phyloP scores from a whole-genome alignment of 2,329 filamentous ascomycete species.

The Fusarium domesticum region DNA sequence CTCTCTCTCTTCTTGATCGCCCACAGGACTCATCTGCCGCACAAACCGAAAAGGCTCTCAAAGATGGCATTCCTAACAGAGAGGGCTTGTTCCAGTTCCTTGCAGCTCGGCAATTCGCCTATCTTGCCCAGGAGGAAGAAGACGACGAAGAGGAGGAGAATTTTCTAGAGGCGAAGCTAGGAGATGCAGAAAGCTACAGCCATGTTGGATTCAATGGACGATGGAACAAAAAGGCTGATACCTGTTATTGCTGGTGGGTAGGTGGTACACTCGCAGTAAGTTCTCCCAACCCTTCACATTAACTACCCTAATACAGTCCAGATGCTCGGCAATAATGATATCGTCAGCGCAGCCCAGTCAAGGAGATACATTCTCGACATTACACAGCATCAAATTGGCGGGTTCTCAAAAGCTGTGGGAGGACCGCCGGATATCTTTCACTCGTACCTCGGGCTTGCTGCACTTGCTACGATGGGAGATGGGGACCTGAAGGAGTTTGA shows the following conservation, averaged over 20 bases:
- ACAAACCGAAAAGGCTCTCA: constrained; percentile 27
- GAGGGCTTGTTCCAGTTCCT: constrained; percentile 52
- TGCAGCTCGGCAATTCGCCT: constrained; percentile 61
- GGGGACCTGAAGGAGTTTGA: constrained; percentile 68
- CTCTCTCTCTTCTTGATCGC: constrained; percentile 71
- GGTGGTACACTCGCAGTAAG: constrained; percentile 56
- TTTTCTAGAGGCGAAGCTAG: constrained; percentile 35
- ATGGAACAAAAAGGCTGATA: constrained; percentile 87
- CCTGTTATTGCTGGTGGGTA: constrained; percentile 96
- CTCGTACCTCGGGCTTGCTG: constrained; percentile 81
- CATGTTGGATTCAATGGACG: constrained; percentile 84
- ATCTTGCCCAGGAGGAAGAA: constrained; percentile 48
- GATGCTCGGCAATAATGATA: constrained; percentile 55
- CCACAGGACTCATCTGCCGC: constrained; percentile 39
- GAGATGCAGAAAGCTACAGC: constrained; percentile 32
- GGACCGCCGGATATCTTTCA: constrained; percentile 79
- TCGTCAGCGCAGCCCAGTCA: constrained; percentile 59
- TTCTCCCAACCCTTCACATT: background rate
- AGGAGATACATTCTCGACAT: constrained; percentile 79
- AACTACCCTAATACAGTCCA: constrained; percentile 28
- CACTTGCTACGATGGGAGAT: constrained; percentile 71
- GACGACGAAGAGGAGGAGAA: constrained; percentile 45
- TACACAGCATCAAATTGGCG: constrained; percentile 82
- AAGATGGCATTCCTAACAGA: constrained; percentile 36
- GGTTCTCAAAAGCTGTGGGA: constrained; percentile 71